phyloP scores from a whole-genome alignment of 108 stramenopile genomes.

The Cyclotella atomus region DNA sequence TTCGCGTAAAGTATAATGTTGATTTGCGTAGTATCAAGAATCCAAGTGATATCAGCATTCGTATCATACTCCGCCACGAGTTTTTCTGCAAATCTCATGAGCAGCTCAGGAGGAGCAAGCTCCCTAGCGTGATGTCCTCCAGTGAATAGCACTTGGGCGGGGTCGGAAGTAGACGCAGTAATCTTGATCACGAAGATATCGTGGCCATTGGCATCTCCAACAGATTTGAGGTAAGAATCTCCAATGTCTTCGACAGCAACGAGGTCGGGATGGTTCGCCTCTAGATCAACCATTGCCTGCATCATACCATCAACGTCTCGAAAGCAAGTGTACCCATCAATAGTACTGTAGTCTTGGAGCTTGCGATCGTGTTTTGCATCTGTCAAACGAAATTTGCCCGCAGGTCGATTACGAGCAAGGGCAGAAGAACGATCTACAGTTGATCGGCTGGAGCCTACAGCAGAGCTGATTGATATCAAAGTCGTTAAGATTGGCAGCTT shows the following conservation, averaged over 20 bases:
- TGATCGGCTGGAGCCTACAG: not conserved
- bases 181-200: conserved; percentile 25
- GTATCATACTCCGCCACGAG: conserved; percentile 27
- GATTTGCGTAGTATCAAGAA: conserved; percentile 43
- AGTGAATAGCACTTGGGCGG: conserved; percentile 32
- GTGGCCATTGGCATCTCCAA: conserved; percentile 11
- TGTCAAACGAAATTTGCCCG: not conserved
- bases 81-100: conserved; percentile 16
- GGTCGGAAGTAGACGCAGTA: not conserved
- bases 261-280: conserved; percentile 25
- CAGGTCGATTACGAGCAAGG: not conserved
- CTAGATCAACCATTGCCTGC: conserved; percentile 36
- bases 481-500: not conserved
- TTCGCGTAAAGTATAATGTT: conserved; percentile 40
- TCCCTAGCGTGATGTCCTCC: conserved; percentile 45
- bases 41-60: conserved; percentile 46
- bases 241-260: conserved; percentile 39
- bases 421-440: not conserved
- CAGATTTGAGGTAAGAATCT: conserved; percentile 37
- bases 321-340: conserved; percentile 24
- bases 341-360: conserved; percentile 20
- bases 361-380: not conserved
- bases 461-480: not conserved
- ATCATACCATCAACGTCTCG: conserved; percentile 30
- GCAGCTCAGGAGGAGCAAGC: conserved; percentile 42